A percentile compares a stretch with the other conserved stretches of the same genome.
Evolutionary conservation across 23 red algal genomes (phyloP).

Genomic region (Gracilaria domingensis): DNA sequence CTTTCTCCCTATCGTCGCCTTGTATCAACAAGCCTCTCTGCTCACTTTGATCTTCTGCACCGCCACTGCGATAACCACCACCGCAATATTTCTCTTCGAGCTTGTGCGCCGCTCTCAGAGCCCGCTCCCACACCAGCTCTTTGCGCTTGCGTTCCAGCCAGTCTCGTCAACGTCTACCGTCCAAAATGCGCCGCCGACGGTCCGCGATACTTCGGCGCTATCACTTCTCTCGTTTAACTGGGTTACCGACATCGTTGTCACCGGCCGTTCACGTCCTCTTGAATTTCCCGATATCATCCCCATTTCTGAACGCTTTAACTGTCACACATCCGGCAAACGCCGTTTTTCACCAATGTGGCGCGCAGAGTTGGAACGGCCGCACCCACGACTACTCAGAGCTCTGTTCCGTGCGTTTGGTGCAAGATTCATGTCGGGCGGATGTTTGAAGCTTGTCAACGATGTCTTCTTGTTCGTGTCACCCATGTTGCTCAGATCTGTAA

Average conservation of each 20-base stretch:
- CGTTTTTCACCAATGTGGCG: slow-evolving; percentile 36
- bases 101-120: slow-evolving; percentile 5
- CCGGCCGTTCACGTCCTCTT: slow-evolving; percentile 56
- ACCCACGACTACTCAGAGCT: slow-evolving; percentile 38
- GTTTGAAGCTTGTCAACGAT: slow-evolving; percentile 79
- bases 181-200: slow-evolving; percentile 41
- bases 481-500: slow-evolving; percentile 68
- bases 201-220: slow-evolving; percentile 19
- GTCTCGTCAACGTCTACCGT: neutral
- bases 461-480: slow-evolving; percentile 70
- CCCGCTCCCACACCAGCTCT: neutral
- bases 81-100: slow-evolving; percentile 20
- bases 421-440: slow-evolving; percentile 55
- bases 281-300: slow-evolving; percentile 50
- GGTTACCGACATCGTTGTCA: slow-evolving; percentile 42
- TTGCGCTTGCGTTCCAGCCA: slow-evolving; percentile 11
- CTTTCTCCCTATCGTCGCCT: slow-evolving; percentile 3
- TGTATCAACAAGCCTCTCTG: slow-evolving; percentile 10
- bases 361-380: slow-evolving; percentile 1
- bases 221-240: slow-evolving; percentile 69
- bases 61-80: neutral
- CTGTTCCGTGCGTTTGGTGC: slow-evolving; percentile 71
- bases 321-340: neutral
- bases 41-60: slow-evolving; percentile 8
- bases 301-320: slow-evolving; percentile 36